A percentile compares a stretch with the other conserved stretches of the same genome.
Evolutionary conservation across 1,284 basidiomycete species (phyloP).

Genomic region (Neolentinus lepideus): DNA sequence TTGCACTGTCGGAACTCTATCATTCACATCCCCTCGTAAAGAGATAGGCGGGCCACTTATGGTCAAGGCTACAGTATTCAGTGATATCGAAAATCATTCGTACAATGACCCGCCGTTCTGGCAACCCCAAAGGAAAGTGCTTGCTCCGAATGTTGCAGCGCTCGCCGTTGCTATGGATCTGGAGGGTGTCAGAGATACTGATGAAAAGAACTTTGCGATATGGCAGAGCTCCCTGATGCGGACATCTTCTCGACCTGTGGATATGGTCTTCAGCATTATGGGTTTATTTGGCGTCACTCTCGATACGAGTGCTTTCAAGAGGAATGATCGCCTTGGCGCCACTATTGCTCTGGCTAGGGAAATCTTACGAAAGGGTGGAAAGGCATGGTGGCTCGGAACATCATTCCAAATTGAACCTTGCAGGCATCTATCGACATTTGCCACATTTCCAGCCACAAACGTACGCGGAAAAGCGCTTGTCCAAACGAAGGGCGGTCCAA

Average conservation of each 20-base stretch:
- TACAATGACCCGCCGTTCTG: slow-evolving; percentile 3
- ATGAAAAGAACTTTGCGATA: slow-evolving; percentile 6
- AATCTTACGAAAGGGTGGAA: slow-evolving; percentile 13
- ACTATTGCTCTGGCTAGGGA: slow-evolving; percentile 15
- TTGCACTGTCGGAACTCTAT: slow-evolving; percentile 4
- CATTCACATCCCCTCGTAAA: background rate
- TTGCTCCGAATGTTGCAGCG: slow-evolving; percentile 8
- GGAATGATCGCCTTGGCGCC: slow-evolving; percentile 16
- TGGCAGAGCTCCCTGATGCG: slow-evolving; percentile 18
- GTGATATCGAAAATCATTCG: background rate
- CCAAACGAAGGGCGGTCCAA: slow-evolving; percentile 1
- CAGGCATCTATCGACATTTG: slow-evolving; percentile 14
- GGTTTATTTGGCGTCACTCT: slow-evolving; percentile 19
- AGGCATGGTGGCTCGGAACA: slow-evolving; percentile 17
- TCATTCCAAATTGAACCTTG: slow-evolving; percentile 7
- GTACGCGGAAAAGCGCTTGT: slow-evolving; percentile 12
- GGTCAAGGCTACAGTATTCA: slow-evolving; percentile 3
- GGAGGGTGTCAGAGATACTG: background rate
- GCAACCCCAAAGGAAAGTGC: slow-evolving; percentile 1
- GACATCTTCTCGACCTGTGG: slow-evolving; percentile 19
- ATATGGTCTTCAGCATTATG: slow-evolving; percentile 24
- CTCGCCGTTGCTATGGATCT: slow-evolving; percentile 10
- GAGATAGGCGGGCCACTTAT: background rate
- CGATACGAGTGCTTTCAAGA: slow-evolving; percentile 10
- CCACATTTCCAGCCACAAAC: slow-evolving; percentile 15